Conservation (phyloP, 495 filamentous ascomycete genomes). For the Penicillium ucsense region DNA sequence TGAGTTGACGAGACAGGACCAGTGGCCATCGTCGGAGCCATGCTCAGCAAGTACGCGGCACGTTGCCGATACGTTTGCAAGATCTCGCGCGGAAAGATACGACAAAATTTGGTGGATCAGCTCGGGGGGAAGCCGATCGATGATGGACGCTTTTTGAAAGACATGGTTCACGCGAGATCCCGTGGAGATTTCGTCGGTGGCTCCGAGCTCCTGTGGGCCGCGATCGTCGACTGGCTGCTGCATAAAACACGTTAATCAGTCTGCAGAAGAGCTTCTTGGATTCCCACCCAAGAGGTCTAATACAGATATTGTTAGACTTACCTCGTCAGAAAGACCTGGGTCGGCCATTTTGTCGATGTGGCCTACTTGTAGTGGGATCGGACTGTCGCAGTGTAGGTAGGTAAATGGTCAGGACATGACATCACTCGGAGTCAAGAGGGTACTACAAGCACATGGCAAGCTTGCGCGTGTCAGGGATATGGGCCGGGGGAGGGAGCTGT, state of each 20-base stretch:
- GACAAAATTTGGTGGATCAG: constrained; percentile 51
- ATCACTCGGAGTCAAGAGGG: constrained; percentile 8
- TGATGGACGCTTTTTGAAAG: constrained; percentile 2
- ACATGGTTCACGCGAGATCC: not conserved
- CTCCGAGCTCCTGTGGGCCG: not conserved
- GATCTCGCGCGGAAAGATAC: constrained; percentile 48
- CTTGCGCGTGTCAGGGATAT: not conserved
- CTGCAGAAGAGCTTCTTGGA: not conserved
- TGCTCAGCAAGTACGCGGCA: constrained; percentile 45
- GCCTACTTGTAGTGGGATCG: not conserved
- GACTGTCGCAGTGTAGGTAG: no score
- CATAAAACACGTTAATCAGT: not conserved
- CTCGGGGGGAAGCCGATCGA: constrained; percentile 51
- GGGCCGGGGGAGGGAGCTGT: not conserved
- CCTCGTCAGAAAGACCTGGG: not conserved
- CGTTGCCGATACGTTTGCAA: constrained; percentile 43
- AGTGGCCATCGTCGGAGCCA: constrained; percentile 47
- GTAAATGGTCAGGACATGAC: constrained; percentile 10
- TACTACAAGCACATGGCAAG: constrained; percentile 3
- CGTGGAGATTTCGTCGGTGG: constrained; percentile 7
- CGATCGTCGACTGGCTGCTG: constrained; percentile 2
- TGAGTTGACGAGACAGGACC: constrained; percentile 52
- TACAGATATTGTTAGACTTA: not conserved
- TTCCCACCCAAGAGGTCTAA: not conserved
- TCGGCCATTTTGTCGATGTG: constrained; percentile 3